Base-by-base conservation (phyloP, 139 green algal genomes). In the Monoraphidium neglectum region DNA sequence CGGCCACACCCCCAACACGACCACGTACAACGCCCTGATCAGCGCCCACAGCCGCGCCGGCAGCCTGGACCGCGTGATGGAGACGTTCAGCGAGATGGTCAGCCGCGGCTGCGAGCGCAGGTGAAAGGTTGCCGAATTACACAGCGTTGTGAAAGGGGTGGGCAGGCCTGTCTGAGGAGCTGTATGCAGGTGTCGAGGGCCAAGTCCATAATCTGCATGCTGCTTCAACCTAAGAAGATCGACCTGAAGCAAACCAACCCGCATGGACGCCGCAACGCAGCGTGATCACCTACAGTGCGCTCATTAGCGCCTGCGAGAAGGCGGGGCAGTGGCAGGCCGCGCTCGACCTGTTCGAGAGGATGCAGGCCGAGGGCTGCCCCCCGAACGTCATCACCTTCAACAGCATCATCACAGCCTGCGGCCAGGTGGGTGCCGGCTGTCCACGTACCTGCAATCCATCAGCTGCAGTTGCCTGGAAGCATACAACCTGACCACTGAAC, bases 21-120 rank as follows among this genome's bases (percentile, higher is more conserved):
- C 90, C 30, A 94, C 84, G 46, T 96, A 90, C 84, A 96, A 96
- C 80, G 90, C 92, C 1, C 70, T 94, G 37, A 94, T 95, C 74
- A 88, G 82, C n/a, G 88, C 88, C 8, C 88, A 89, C 79, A 91
- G 84, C 76, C 93, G 92, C 49, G 76, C 81, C 0, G 81, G 81
- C 16, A 49, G 66, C 2, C 81, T 83, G 33, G 70, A 85, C 16
- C 77, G 69, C 61, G 68, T 85, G 23, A 83, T 90, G 77, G 69
- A 84, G 60, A 78, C 89, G n/a, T 88, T 92, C 47, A 71, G 82
- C 28, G 82, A 89, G 64, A 93, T 95, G 90, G 72, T 79, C 30
- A 36, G 23, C 10, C 61, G 37, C 5, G 79, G 79, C 57, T 88
- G 83, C 67, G 70, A 82, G 37, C 80, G 75, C 43, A 51, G 43